Conservation (phyloP, 352 stramenopile species). For the Globisporangium nodosum region DNA sequence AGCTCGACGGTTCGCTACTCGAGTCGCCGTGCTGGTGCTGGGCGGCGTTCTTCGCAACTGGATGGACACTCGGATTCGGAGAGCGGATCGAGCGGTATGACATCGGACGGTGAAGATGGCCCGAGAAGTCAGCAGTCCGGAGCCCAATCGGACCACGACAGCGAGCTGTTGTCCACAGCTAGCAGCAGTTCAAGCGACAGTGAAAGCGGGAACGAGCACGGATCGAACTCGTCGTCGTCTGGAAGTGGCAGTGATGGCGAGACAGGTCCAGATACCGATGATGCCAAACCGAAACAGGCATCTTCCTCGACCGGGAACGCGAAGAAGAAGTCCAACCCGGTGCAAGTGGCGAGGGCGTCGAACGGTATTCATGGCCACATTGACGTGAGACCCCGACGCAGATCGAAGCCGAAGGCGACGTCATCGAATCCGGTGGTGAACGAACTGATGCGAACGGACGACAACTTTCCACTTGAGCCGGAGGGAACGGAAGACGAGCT, state of each 20-base stretch:
- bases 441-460: conserved; percentile 76
- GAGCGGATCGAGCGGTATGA: conserved; percentile 39
- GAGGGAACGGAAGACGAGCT: conserved; percentile 57
- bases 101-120: conserved; percentile 47
- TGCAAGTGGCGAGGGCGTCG: background rate
- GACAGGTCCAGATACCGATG: conserved; percentile 15
- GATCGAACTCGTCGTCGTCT: conserved; percentile 34
- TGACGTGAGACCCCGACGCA: conserved; percentile 1
- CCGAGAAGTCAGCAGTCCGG: conserved; percentile 23
- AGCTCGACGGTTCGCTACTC: conserved; percentile 25
- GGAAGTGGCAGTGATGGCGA: conserved; percentile 26
- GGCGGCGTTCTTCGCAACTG: conserved; percentile 23
- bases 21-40: conserved; percentile 10
- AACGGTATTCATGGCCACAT: conserved; percentile 3
- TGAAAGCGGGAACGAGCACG: conserved; percentile 41
- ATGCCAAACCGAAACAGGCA: background rate
- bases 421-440: conserved; percentile 39
- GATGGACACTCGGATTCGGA: conserved; percentile 60
- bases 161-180: conserved; percentile 32
- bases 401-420: conserved; percentile 15
- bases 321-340: conserved; percentile 4
- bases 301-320: background rate
- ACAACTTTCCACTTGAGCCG: conserved; percentile 33
- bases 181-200: conserved; percentile 54
- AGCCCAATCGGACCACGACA: conserved; percentile 26